Conservation (phyloP, 768 basidiomycete genomes). For the Tylopilus subfusipes region DNA sequence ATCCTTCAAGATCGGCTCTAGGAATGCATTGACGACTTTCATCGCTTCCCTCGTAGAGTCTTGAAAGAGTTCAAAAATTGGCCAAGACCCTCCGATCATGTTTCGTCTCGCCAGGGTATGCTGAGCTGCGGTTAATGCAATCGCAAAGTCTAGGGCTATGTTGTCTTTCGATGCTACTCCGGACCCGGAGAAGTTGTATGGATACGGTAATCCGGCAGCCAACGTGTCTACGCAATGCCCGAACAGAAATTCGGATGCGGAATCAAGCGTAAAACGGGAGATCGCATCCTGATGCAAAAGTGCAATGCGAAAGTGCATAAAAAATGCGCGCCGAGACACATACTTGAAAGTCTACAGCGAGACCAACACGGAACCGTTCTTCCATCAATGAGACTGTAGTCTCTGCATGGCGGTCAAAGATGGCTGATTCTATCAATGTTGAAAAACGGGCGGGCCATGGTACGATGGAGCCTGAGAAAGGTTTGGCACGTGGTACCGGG, state of each 20-base stretch:
- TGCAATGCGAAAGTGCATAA: not conserved
- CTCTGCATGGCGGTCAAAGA: constrained; percentile 53
- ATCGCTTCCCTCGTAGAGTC: constrained; percentile 34
- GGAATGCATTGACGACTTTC: constrained; percentile 36
- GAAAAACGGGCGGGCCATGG: constrained; percentile 72
- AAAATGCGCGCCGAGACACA: not conserved
- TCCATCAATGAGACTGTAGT: constrained; percentile 45
- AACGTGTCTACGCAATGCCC: constrained; percentile 42
- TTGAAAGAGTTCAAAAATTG: constrained; percentile 35
- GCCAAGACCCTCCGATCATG: constrained; percentile 37
- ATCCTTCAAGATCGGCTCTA: constrained; percentile 39
- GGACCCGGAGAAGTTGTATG: constrained; percentile 24
- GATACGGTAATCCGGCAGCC: constrained; percentile 35
- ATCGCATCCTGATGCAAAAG: constrained; percentile 36
- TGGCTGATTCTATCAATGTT: constrained; percentile 55
- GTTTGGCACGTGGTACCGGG: not conserved
- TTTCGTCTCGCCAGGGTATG: constrained; percentile 26
- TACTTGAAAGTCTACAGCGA: constrained; percentile 61
- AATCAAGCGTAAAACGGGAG: constrained; percentile 48
- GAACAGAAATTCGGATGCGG: constrained; percentile 53
- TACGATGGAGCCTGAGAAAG: constrained; percentile 52
- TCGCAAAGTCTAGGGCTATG: constrained; percentile 26
- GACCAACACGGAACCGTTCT: constrained; percentile 41
- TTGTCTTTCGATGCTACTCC: constrained; percentile 9
- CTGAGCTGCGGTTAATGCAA: constrained; percentile 37